A percentile compares a stretch with the other conserved stretches of the same genome.
phyloP scores from a whole-genome alignment of 768 basidiomycete species.

The Kwoniella botswanensis region DNA sequence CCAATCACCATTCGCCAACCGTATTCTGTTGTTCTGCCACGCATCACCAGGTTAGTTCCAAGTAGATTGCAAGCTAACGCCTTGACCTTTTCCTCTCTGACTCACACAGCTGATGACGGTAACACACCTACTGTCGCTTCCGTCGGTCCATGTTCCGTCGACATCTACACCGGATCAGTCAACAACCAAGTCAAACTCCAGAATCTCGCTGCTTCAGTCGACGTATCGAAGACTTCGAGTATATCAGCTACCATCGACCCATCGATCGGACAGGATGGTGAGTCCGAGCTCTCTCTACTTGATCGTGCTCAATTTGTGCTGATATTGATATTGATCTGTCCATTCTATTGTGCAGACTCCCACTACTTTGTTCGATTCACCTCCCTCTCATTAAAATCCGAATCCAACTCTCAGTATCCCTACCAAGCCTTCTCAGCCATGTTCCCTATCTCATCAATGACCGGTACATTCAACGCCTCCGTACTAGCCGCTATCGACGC shows the following conservation, averaged over 20 bases:
- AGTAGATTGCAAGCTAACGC: slow-evolving; percentile 14
- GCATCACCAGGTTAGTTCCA: not conserved
- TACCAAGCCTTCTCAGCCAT: slow-evolving; percentile 76
- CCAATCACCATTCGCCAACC: too few species aligned
- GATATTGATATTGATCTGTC: not conserved
- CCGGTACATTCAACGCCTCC: slow-evolving; percentile 67
- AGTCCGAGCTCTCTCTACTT: slow-evolving; percentile 5
- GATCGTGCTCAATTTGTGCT: too few species aligned
- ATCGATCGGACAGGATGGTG: slow-evolving; percentile 49
- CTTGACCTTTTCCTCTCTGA: slow-evolving; percentile 5
- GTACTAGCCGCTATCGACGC: slow-evolving; percentile 69
- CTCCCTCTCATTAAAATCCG: slow-evolving; percentile 66
- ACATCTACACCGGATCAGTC: slow-evolving; percentile 53
- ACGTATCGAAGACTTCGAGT: slow-evolving; percentile 51
- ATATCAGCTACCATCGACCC: slow-evolving; percentile 52
- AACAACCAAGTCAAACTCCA: slow-evolving; percentile 55
- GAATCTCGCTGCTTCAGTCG: slow-evolving; percentile 52
- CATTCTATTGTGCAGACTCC: slow-evolving; percentile 26
- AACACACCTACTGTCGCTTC: slow-evolving; percentile 47
- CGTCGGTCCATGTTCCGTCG: slow-evolving; percentile 52
- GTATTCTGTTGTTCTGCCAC: not conserved
- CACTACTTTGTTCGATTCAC: slow-evolving; percentile 75
- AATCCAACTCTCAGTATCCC: slow-evolving; percentile 64
- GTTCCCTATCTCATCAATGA: slow-evolving; percentile 66
- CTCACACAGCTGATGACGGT: slow-evolving; percentile 49